A percentile compares a stretch with the other conserved stretches of the same genome.
Evolutionary conservation across 2,329 filamentous ascomycete genomes (phyloP).

Genomic region (Aureobasidium sp.): DNA sequence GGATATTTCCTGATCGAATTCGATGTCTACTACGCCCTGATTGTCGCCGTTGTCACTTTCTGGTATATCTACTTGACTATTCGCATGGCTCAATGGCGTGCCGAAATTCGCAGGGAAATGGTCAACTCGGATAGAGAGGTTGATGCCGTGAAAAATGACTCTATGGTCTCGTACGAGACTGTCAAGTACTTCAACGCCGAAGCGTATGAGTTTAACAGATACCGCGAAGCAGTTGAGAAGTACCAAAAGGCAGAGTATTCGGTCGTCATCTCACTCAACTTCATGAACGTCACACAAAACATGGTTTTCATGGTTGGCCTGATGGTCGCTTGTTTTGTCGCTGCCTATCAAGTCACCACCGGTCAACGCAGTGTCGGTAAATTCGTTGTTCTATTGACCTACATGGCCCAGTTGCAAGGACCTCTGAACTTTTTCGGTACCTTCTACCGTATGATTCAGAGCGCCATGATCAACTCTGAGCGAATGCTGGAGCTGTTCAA

Average conservation of each 20-base stretch:
- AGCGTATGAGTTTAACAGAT: conserved; percentile 51
- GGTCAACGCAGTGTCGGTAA: conserved; percentile 56
- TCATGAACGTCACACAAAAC: conserved; percentile 56
- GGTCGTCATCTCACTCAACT: conserved; percentile 50
- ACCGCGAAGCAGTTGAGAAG: conserved; percentile 48
- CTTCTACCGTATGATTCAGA: conserved; percentile 93
- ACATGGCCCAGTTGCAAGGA: conserved; percentile 65
- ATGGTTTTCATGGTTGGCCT: conserved; percentile 58
- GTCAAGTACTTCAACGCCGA: conserved; percentile 61
- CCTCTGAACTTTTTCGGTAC: conserved; percentile 76
- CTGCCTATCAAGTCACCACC: conserved; percentile 63
- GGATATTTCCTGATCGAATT: conserved; percentile 71
- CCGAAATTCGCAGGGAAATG: conserved; percentile 86
- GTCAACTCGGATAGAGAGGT: conserved; percentile 92
- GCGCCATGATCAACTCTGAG: conserved; percentile 95
- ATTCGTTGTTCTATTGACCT: conserved; percentile 65
- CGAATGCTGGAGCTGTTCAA: conserved; percentile 93
- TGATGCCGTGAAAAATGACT: conserved; percentile 97
- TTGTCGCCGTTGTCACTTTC: conserved; percentile 85
- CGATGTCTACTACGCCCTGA: conserved; percentile 82
- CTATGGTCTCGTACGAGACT: conserved; percentile 93
- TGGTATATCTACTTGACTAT: conserved; percentile 96
- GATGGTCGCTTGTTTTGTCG: conserved; percentile 61
- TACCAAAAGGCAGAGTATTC: conserved; percentile 53
- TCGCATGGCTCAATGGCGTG: conserved; percentile 87